Percentiles rank a stretch among this genome's conserved stretches.
phyloP scores from a whole-genome alignment of 2,329 filamentous ascomycete genomes.

The Metarhizium brunneum region DNA sequence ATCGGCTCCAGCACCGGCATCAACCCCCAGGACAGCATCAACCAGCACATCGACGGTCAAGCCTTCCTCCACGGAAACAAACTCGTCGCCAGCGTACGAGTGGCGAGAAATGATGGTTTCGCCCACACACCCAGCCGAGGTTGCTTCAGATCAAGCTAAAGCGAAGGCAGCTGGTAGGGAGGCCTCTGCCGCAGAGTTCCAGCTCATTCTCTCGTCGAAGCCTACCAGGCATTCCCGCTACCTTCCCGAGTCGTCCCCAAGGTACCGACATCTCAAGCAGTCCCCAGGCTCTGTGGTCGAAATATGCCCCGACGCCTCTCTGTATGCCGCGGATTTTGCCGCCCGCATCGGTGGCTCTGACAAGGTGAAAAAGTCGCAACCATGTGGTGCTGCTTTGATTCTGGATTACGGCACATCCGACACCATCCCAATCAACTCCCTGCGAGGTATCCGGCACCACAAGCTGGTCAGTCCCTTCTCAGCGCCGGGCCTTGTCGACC shows the following conservation, averaged over 20 bases:
- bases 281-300: constrained; percentile 68
- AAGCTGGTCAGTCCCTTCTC: constrained; percentile 68
- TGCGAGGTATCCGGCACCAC: constrained; percentile 81
- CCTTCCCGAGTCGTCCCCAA: constrained; percentile 70
- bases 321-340: constrained; percentile 76
- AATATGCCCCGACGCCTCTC: constrained; percentile 77
- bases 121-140: constrained; percentile 47
- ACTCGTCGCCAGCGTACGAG: constrained; percentile 32
- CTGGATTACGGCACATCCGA: constrained; percentile 83
- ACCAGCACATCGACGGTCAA: background rate
- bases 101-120: constrained; percentile 81
- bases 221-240: constrained; percentile 77
- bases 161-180: constrained; percentile 35
- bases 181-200: constrained; percentile 66
- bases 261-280: constrained; percentile 67
- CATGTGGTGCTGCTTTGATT: constrained; percentile 84
- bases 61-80: background rate
- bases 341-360: constrained; percentile 66
- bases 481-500: constrained; percentile 72
- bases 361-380: constrained; percentile 43
- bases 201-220: constrained; percentile 66
- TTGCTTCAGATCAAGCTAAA: constrained; percentile 44
- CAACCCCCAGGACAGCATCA: constrained; percentile 16
- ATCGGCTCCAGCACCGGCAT: constrained; percentile 41
- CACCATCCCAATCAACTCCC: constrained; percentile 75